phyloP scores from a whole-genome alignment of 305 asterid genomes.

The Withania somnifera region DNA sequence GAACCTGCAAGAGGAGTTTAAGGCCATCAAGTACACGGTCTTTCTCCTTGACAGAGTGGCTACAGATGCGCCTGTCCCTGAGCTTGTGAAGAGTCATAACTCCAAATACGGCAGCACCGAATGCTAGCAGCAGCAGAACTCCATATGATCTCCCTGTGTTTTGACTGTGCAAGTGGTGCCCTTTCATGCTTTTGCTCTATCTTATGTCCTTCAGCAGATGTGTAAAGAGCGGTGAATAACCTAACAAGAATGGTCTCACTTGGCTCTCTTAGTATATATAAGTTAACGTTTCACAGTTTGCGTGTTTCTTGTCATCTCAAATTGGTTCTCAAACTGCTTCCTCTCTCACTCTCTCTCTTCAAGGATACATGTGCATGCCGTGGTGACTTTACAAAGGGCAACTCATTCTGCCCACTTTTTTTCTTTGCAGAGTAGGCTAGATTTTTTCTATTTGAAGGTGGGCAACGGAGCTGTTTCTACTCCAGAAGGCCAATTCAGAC shows the following conservation, averaged over 20 bases:
- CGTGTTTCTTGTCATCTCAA: constrained; percentile 40
- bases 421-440: too few species aligned
- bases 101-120: constrained; percentile 44
- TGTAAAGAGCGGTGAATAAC: not conserved
- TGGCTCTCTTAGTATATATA: constrained; percentile 6
- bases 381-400: too few species aligned
- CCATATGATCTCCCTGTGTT: constrained; percentile 21
- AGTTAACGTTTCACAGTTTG: constrained; percentile 2
- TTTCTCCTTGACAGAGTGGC: constrained; percentile 35
- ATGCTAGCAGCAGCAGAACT: constrained; percentile 30
- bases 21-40: constrained; percentile 37
- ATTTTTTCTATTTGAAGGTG: too few species aligned
- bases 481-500: too few species aligned
- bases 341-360: constrained; percentile 4
- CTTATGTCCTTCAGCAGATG: not conserved
- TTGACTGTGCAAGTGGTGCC: constrained; percentile 22
- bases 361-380: too few species aligned
- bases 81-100: constrained; percentile 45
- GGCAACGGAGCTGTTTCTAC: too few species aligned
- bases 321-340: constrained; percentile 27
- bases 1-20: constrained; percentile 54
- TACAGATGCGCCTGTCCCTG: constrained; percentile 36
- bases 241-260: not conserved
- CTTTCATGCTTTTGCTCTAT: constrained; percentile 10
- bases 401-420: too few species aligned